These are phyloP conservation scores for Talaromyces sp. DNA, from an alignment of 2,329 filamentous ascomycete genomes.

Conservation along the genomic window DNA sequence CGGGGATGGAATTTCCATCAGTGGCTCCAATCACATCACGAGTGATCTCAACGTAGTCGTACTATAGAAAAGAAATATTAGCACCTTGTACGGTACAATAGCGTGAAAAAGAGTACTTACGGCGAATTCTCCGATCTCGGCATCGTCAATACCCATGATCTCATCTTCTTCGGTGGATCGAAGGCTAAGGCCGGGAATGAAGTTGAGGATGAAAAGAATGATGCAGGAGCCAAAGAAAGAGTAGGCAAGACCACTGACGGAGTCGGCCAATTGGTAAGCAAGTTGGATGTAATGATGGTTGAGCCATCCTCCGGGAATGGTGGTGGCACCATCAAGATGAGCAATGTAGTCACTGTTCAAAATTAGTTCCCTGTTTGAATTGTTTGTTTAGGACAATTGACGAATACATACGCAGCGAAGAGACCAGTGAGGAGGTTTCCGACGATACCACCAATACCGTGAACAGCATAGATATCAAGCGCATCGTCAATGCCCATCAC, in stretches of 20 bases:
- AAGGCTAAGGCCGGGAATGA: conserved; percentile 69
- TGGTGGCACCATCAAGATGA: conserved; percentile 64
- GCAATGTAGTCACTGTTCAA: conserved; percentile 66
- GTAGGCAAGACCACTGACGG: conserved; percentile 67
- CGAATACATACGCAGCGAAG: conserved; percentile 62
- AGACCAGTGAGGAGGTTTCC: conserved; percentile 75
- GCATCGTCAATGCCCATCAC: conserved; percentile 74
- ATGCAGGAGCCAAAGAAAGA: conserved; percentile 72
- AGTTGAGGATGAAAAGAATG: conserved; percentile 75
- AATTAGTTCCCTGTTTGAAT: conserved; percentile 7
- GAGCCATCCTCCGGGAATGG: conserved; percentile 72
- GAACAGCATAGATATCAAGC: conserved; percentile 82
- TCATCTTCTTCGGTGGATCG: conserved; percentile 73
- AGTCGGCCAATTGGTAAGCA: conserved; percentile 78
- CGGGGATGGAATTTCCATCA: conserved; percentile 16
- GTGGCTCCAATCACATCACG: conserved; percentile 57
- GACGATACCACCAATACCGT: conserved; percentile 70
- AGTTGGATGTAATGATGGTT: conserved; percentile 80
- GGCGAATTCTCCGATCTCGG: conserved; percentile 90
- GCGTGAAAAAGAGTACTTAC: conserved; percentile 36
- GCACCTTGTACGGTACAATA: not conserved
- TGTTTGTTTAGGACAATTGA: not conserved
- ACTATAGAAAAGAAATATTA: conserved; percentile 40
- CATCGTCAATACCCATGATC: conserved; percentile 78
- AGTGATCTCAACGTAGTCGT: conserved; percentile 83